Evolutionary conservation across 306 rosid species (phyloP), one percentile per base, ranked within the genome.

Genomic region (Dryas alaskensis): DNA sequence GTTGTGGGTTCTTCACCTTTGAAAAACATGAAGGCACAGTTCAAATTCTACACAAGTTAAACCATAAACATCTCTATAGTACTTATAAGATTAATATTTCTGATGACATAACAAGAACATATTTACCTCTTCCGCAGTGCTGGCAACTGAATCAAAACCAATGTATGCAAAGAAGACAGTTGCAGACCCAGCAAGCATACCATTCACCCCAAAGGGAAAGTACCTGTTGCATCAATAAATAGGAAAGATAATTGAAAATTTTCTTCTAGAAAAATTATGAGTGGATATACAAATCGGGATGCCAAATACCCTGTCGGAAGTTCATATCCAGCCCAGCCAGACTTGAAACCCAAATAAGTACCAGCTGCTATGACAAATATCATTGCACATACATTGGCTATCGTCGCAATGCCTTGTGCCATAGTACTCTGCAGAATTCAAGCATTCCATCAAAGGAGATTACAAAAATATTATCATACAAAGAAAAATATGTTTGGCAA

Each of bases 171-270:
- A 94, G 83, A 94, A 94, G 62, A 94, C 97, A 0, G 99, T 94
- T 47, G 99, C 97, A 72, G 97, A 91, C 76, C 99, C 96, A 59
- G 99, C 86, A 80, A 94, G 97, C 95, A 94, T 87, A 65, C 99
- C 99, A 80, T 94, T 77, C 16, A 89, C 82, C 63, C 98, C 98
- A 80, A 77, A 94, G 60, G 98, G 97, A 47, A 92, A 88, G 82
- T 81, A 87, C 85, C 98, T 93, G 69, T 70, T 50, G 57, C 70
- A 75, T 62, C 66, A 73, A 74, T 19, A 61, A 80, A 57, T 42
- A 70, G 70, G n/a, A 31, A 60, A 59, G 37, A 60, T n/a, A 58
- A 74, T 55, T 57, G 70, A 40, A 76, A 75, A 76, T 58, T 39
- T 64, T 45, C 43, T 6, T 43, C 63, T 44, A 60, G 45, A 65